These are phyloP conservation scores for Penicillium samsonianum DNA, from an alignment of 495 filamentous ascomycete species.

Conservation along the genomic window DNA sequence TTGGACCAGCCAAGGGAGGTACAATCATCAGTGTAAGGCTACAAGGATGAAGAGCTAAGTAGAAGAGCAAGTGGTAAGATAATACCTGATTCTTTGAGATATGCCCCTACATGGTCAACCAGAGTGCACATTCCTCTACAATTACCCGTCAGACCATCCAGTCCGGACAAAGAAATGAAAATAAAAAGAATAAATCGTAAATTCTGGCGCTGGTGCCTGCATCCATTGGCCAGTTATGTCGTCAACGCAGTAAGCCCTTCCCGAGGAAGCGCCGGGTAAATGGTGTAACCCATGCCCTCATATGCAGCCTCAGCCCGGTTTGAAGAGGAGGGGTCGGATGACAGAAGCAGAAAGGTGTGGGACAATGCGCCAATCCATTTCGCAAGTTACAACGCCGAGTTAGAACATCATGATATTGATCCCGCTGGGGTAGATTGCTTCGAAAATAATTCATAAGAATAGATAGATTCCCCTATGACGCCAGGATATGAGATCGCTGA, in stretches of 20 bases:
- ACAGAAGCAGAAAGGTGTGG: neutral
- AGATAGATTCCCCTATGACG: slow-evolving; percentile 19
- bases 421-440: slow-evolving; percentile 17
- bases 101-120: slow-evolving; percentile 7
- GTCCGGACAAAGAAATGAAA: slow-evolving; percentile 2
- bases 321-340: slow-evolving; percentile 17
- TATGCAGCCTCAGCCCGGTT: slow-evolving; percentile 20
- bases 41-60: neutral
- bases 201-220: slow-evolving; percentile 21
- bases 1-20: neutral
- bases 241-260: slow-evolving; percentile 15
- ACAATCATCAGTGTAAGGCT: neutral
- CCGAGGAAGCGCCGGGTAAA: slow-evolving; percentile 1
- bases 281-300: slow-evolving; percentile 2
- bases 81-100: neutral
- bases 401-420: slow-evolving; percentile 16
- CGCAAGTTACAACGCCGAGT: slow-evolving; percentile 19
- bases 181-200: slow-evolving; percentile 12
- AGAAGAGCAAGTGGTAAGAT: neutral
- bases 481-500: slow-evolving; percentile 35
- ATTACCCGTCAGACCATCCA: slow-evolving; percentile 10
- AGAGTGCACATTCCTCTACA: neutral
- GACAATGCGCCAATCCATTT: slow-evolving; percentile 12
- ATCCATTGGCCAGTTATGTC: slow-evolving; percentile 25
- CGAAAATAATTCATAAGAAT: slow-evolving; percentile 9